Evolutionary conservation across 1,284 basidiomycete species (phyloP).

Genomic region (Serendipita sp.): DNA sequence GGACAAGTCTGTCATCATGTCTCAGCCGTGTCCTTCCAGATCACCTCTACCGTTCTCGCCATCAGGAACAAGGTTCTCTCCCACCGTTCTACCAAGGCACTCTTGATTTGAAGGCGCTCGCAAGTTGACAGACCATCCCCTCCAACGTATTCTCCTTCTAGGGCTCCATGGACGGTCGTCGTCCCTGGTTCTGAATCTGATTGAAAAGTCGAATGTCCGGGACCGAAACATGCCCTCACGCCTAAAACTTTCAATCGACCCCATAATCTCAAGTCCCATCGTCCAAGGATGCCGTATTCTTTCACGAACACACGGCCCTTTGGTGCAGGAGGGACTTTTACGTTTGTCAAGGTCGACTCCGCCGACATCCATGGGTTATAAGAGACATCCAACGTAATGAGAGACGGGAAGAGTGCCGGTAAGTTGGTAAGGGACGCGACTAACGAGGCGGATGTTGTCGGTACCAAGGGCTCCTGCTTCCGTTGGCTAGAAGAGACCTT

Average conservation of each 20-base stretch:
- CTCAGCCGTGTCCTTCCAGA: not conserved
- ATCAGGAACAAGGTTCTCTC: not conserved
- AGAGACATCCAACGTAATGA: not conserved
- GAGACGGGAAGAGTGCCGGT: not conserved
- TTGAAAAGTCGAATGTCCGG: not conserved
- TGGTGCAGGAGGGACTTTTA: not conserved
- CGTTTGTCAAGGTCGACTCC: not conserved
- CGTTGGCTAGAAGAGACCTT: too few relatives aligned
- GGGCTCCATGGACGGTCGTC: not conserved
- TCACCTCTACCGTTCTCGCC: not conserved
- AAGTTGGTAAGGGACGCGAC: not conserved
- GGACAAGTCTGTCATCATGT: too few relatives aligned
- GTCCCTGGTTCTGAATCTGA: not conserved
- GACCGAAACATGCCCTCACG: not conserved
- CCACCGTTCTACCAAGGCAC: not conserved
- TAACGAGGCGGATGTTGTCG: not conserved
- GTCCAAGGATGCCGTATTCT: not conserved
- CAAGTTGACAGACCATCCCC: not conserved
- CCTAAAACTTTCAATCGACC: not conserved
- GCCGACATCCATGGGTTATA: constrained; percentile 2
- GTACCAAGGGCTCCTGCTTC: not conserved
- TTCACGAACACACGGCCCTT: not conserved
- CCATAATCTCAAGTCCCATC: not conserved
- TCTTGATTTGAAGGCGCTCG: not conserved
- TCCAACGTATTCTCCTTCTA: not conserved